These are phyloP conservation scores for Podospora bellae-mahoneyi DNA, from an alignment of 495 filamentous ascomycete species.

Conservation along the genomic window DNA sequence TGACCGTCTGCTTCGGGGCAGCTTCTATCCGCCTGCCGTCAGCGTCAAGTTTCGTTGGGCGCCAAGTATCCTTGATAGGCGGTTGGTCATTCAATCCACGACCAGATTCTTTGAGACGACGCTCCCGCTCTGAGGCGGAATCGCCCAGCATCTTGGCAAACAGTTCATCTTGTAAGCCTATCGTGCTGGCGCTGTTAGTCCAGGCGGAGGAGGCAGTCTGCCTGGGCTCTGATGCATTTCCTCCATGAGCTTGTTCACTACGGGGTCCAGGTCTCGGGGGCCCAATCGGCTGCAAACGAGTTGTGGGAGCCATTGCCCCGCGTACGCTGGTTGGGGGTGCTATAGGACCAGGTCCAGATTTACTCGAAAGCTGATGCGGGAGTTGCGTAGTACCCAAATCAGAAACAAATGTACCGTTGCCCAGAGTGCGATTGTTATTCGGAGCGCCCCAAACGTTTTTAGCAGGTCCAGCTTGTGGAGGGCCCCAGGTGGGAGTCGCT, in stretches of 20 bases:
- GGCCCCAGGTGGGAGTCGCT: conserved; percentile 31
- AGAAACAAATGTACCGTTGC: conserved; percentile 75
- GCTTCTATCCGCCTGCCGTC: conserved; percentile 31
- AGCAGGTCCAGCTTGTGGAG: conserved; percentile 42
- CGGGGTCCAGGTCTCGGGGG: conserved; percentile 32
- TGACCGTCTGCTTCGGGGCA: conserved; percentile 25
- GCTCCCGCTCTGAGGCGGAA: conserved; percentile 29
- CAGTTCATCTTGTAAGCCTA: conserved; percentile 26
- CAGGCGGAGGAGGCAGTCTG: conserved; percentile 17
- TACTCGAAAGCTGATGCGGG: conserved; percentile 29
- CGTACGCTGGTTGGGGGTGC: conserved; percentile 31
- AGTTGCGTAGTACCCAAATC: conserved; percentile 49
- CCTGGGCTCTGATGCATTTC: conserved; percentile 2
- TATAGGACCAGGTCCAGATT: conserved; percentile 47
- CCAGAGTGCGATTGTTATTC: conserved; percentile 63
- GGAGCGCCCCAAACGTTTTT: conserved; percentile 75
- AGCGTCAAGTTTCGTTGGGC: conserved; percentile 52
- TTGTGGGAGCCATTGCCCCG: conserved; percentile 14
- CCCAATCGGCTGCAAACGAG: conserved; percentile 39
- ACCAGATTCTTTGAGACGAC: conserved; percentile 31
- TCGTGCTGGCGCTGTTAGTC: conserved; percentile 16
- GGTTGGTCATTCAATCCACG: conserved; percentile 33
- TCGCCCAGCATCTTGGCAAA: conserved; percentile 28
- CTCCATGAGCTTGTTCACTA: conserved; percentile 10
- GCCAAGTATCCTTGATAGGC: conserved; percentile 63